A percentile compares a stretch with the other conserved stretches of the same genome.
phyloP scores from a whole-genome alignment of 768 basidiomycete genomes.

The Leucosporidium creatinivorum region DNA sequence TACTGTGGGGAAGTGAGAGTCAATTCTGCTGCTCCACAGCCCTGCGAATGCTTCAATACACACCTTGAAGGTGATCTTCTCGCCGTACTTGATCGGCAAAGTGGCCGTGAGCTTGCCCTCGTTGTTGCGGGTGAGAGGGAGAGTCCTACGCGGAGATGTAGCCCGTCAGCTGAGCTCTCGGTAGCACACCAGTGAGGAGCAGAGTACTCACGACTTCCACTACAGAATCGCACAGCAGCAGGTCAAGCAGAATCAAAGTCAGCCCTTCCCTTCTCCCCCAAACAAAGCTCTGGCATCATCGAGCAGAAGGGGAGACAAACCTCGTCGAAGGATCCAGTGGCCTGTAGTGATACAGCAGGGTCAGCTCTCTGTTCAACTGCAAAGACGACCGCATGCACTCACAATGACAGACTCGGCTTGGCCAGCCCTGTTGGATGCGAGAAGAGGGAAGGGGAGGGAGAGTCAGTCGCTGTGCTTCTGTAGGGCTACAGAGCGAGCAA shows the following conservation, averaged over 20 bases:
- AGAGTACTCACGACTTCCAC: slow-evolving; percentile 17
- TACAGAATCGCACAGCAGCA: neutral
- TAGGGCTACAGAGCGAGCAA: too few species aligned
- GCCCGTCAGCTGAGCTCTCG: neutral
- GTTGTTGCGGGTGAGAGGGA: slow-evolving; percentile 7
- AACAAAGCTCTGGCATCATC: neutral
- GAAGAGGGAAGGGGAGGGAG: too few species aligned
- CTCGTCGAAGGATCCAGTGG: slow-evolving; percentile 62
- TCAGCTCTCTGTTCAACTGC: neutral
- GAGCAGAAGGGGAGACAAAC: slow-evolving; percentile 44
- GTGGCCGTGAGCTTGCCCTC: slow-evolving; percentile 12
- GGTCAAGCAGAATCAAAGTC: neutral
- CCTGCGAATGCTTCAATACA: neutral
- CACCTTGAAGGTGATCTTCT: slow-evolving; percentile 60
- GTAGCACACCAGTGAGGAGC: neutral
- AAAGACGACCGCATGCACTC: neutral
- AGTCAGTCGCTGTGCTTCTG: too few species aligned
- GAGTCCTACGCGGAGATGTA: neutral
- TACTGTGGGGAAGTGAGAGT: slow-evolving; percentile 42
- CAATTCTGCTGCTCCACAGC: neutral
- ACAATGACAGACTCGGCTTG: neutral
- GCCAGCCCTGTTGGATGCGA: neutral
- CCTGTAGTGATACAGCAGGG: neutral
- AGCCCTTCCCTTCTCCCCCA: neutral
- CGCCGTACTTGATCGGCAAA: slow-evolving; percentile 52